Evolutionary conservation across 345 rosid species (phyloP), one percentile per base, ranked within the genome.

Genomic region (Brassica juncea): DNA sequence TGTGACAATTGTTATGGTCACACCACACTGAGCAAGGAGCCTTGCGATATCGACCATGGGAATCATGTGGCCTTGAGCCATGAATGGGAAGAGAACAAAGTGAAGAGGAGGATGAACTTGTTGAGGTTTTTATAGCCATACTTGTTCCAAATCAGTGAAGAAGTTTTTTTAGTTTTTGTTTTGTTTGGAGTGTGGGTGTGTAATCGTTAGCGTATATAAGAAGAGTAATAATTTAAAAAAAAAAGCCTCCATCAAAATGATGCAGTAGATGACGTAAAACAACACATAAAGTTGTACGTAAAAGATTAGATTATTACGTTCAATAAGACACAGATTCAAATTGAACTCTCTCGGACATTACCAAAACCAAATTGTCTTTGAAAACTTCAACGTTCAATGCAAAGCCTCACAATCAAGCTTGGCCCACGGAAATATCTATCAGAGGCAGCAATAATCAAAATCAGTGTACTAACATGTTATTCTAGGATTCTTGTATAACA

Each of bases 21-120:
- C 79, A 27, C 86, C 86, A 0, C 68, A 87, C 15, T 59, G 77
- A 37, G 88, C 87, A 27, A 88, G 39, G 8, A 84, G 30, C 68
- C 75, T 81, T 23, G 83, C 91, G 7, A 88, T 78, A 77, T 86
- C 86, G 3, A 81, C 21, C 84, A 84, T 73, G 25, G 84, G 89
- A 11, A 84, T 84, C 72, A 77, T 52, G 72, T 87, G 88, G 69
- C 88, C 86, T 0, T 73, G 73, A 47, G 65, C 72, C 68, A 70
- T 77, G 70, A 70, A 77, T 0, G 70, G 75, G 65, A 70, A 78
- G 28, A 78, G 77, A 66, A 71, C 72, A 78, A 71, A 57, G 37
- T 77, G 80, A 49, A 76, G 83, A 7, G 76, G 23, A 76, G 34
- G 11, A 58, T 59, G 2, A 6, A 14, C 8, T 5, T 67, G 11